These are phyloP conservation scores for Candida vartiovaarae DNA, from an alignment of 805 yeast genomes.

Conservation along the genomic window DNA sequence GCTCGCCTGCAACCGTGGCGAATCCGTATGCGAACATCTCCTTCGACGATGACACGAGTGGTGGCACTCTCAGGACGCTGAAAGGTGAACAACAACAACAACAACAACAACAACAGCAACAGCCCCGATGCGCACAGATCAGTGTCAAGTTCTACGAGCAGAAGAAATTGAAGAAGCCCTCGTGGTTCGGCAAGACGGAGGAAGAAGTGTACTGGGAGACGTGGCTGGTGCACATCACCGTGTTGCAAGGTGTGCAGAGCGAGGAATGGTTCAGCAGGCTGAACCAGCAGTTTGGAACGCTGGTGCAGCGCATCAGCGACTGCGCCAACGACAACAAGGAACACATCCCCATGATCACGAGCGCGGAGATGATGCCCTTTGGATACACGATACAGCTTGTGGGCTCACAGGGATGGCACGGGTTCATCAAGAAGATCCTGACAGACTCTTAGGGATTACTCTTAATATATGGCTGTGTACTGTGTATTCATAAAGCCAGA, in stretches of 20 bases:
- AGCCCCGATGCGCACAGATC: constrained; percentile 26
- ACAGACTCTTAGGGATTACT: constrained; percentile 9
- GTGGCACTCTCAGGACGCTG: not conserved
- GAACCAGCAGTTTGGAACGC: constrained; percentile 7
- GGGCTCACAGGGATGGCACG: constrained; percentile 24
- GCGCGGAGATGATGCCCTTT: constrained; percentile 61
- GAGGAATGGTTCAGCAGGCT: constrained; percentile 14
- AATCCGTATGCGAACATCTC: constrained; percentile 16
- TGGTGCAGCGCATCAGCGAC: constrained; percentile 29
- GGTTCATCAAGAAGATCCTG: constrained; percentile 37
- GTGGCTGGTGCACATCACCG: constrained; percentile 53
- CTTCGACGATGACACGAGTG: constrained; percentile 10
- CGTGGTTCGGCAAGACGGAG: constrained; percentile 44
- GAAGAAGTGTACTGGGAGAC: constrained; percentile 60
- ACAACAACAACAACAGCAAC: too few relatives aligned
- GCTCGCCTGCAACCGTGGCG: constrained; percentile 14
- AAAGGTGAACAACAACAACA: constrained; percentile 2
- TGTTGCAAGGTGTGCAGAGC: constrained; percentile 28
- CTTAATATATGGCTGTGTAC: too few relatives aligned
- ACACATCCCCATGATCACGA: constrained; percentile 70
- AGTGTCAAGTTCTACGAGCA: constrained; percentile 34
- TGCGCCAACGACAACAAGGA: constrained; percentile 49
- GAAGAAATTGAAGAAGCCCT: constrained; percentile 35
- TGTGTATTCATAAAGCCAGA: too few relatives aligned
- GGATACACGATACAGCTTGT: constrained; percentile 35